Evolutionary conservation across 2,329 filamentous ascomycete species (phyloP).

Genomic region (Cordyceps sp.): DNA sequence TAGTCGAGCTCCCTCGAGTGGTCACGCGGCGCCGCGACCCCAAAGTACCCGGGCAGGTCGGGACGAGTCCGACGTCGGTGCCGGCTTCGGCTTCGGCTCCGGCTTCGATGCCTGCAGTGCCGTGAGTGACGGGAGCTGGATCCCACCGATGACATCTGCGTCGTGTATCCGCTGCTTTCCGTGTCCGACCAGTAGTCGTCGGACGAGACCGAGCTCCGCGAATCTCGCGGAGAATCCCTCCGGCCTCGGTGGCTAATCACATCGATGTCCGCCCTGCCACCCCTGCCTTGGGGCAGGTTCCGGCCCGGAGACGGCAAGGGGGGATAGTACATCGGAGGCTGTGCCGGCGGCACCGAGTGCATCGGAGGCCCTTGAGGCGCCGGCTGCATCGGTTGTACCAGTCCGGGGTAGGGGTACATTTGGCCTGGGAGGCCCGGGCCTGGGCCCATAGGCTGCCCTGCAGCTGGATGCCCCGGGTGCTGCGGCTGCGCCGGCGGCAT

Average conservation of each 20-base stretch:
- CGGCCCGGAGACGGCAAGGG: too few relatives aligned
- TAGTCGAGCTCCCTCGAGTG: too few relatives aligned
- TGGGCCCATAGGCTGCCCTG: background rate
- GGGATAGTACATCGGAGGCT: too few relatives aligned
- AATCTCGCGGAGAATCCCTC: constrained; percentile 2
- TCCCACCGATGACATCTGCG: constrained; percentile 6
- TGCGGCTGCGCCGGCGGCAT: background rate
- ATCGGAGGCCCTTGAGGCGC: too few relatives aligned
- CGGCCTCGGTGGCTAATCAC: background rate
- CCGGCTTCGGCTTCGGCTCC: constrained; percentile 2
- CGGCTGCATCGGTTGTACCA: too few relatives aligned
- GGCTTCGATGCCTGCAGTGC: constrained; percentile 3
- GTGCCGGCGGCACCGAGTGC: too few relatives aligned
- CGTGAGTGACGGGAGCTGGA: constrained; percentile 2
- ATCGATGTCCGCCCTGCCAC: background rate
- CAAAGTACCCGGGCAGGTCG: too few relatives aligned
- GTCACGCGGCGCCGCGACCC: too few relatives aligned
- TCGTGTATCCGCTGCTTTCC: constrained; percentile 4
- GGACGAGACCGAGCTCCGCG: constrained; percentile 5
- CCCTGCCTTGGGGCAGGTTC: too few relatives aligned
- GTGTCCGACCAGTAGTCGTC: constrained; percentile 2
- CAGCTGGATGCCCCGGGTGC: background rate
- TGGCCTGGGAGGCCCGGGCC: background rate
- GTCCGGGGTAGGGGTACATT: too few relatives aligned
- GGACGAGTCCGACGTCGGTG: too few relatives aligned